Evolutionary conservation across 257 asterid species (phyloP).

Genomic region (Lantana camara): DNA sequence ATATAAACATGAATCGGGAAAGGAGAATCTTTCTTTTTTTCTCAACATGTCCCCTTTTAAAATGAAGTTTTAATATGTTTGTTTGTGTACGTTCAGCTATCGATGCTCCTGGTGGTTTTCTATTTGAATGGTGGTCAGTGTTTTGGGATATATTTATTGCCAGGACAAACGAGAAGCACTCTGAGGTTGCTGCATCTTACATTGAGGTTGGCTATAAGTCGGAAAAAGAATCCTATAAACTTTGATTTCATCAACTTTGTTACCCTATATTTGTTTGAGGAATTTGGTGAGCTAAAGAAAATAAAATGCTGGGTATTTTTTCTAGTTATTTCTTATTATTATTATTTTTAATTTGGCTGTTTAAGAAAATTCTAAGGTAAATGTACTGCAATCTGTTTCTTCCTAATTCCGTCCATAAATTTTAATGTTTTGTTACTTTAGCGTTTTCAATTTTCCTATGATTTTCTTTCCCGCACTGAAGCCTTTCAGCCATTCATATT

Average conservation of each 20-base stretch:
- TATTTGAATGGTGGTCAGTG: constrained; percentile 99
- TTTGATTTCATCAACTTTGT: neutral
- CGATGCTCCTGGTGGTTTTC: constrained; percentile 99
- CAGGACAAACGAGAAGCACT: constrained; percentile 97
- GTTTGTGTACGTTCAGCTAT: constrained; percentile 61
- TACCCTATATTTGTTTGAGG: neutral
- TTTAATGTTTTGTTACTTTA: too few species aligned
- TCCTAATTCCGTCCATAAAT: too few species aligned
- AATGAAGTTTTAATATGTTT: constrained; percentile 14
- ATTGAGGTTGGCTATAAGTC: constrained; percentile 71
- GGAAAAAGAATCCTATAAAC: neutral
- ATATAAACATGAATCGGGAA: neutral
- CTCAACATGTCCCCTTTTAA: neutral
- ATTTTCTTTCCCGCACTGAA: too few species aligned
- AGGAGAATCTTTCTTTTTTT: neutral
- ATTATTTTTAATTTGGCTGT: too few species aligned
- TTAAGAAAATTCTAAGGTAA: too few species aligned
- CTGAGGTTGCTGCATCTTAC: constrained; percentile 99
- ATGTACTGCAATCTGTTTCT: too few species aligned
- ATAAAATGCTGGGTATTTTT: too few species aligned
- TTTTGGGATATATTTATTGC: constrained; percentile 99
- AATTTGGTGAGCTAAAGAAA: too few species aligned
- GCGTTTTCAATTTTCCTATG: too few species aligned
- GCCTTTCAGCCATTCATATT: too few species aligned
- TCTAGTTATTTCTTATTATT: too few species aligned